Evolutionary conservation across 768 basidiomycete species (phyloP).

Genomic region (Chalciporus chontae): DNA sequence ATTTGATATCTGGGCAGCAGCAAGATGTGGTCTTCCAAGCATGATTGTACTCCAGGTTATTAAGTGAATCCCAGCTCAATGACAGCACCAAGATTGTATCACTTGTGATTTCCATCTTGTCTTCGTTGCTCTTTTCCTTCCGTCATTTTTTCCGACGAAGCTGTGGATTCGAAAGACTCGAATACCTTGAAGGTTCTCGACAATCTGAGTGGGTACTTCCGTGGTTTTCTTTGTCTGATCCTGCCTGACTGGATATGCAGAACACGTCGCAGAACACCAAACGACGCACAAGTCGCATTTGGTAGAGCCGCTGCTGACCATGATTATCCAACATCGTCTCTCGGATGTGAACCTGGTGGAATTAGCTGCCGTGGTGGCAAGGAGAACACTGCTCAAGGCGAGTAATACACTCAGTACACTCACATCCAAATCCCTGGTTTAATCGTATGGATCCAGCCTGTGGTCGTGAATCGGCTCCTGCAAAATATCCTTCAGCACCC

Average conservation of each 20-base stretch:
- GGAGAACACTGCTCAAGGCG: conserved; percentile 60
- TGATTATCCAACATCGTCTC: conserved; percentile 60
- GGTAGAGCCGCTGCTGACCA: conserved; percentile 66
- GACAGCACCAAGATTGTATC: conserved; percentile 32
- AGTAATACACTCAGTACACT: no score
- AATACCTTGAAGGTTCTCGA: no score
- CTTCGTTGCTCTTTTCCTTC: conserved; percentile 59
- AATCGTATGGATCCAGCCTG: conserved; percentile 44
- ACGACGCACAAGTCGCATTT: no score
- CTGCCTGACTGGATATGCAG: no score
- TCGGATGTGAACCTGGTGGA: conserved; percentile 37
- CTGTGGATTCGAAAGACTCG: no score
- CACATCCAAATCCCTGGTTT: background rate
- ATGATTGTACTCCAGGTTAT: background rate
- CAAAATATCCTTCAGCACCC: conserved; percentile 74
- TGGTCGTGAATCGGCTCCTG: conserved; percentile 67
- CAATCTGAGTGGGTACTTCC: no score
- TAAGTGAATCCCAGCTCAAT: conserved; percentile 29
- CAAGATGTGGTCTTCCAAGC: conserved; percentile 33
- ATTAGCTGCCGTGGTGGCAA: conserved; percentile 41
- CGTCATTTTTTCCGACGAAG: no score
- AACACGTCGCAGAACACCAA: no score
- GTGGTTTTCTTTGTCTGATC: no score
- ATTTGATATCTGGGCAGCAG: conserved; percentile 58
- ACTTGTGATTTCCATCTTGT: conserved; percentile 49